Evolutionary conservation across 1,284 basidiomycete genomes (phyloP).

Genomic region (Boletus subluridellus): DNA sequence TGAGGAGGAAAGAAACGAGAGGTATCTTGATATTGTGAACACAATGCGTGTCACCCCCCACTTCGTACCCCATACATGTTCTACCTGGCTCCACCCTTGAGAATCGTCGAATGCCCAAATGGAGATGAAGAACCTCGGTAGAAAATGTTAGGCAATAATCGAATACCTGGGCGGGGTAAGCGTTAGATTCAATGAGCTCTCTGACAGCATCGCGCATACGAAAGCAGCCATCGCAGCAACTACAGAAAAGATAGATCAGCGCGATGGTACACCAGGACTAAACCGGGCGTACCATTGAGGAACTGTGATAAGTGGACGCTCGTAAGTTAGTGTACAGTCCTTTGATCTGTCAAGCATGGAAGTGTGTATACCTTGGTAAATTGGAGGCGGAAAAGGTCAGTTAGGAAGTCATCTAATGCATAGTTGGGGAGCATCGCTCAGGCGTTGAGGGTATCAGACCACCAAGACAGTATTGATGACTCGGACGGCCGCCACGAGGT

Average conservation of each 20-base stretch:
- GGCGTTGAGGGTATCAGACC: background rate
- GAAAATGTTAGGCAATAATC: constrained; percentile 22
- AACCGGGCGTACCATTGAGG: constrained; percentile 19
- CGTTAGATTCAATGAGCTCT: background rate
- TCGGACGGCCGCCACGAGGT: background rate
- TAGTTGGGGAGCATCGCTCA: constrained; percentile 10
- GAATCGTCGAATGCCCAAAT: background rate
- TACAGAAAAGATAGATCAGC: background rate
- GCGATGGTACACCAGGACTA: background rate
- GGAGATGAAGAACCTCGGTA: background rate
- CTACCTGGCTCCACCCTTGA: constrained; percentile 16
- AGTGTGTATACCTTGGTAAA: constrained; percentile 19
- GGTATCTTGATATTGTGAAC: too few relatives aligned
- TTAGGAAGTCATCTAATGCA: background rate
- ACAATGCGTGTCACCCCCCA: constrained; percentile 10
- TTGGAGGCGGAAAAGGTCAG: constrained; percentile 17
- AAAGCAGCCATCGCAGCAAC: constrained; percentile 23
- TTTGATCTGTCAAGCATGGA: background rate
- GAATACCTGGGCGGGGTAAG: constrained; percentile 3
- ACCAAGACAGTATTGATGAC: too few relatives aligned
- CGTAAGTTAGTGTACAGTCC: background rate
- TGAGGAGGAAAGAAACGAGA: background rate
- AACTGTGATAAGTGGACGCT: constrained; percentile 5
- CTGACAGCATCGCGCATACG: constrained; percentile 11
- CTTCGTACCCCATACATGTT: constrained; percentile 26